A percentile compares a stretch with the other conserved stretches of the same genome.
Conservation (phyloP, 495 filamentous ascomycete species). For the Xylaria curta region DNA sequence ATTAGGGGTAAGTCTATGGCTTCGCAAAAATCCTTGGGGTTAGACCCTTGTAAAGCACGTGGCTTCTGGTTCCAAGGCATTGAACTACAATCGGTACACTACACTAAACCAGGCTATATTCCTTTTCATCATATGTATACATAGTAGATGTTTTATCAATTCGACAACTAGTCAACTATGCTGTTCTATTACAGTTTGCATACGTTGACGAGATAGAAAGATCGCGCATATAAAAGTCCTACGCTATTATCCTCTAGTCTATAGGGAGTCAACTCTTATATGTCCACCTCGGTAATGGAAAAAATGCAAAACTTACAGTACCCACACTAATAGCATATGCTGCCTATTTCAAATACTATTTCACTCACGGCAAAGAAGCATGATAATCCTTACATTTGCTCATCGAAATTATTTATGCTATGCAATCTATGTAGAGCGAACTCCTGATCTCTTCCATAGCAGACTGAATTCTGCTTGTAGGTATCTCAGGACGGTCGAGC, state of each 20-base stretch:
- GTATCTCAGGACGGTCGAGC: neutral
- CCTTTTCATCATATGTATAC: neutral
- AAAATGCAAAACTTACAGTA: neutral
- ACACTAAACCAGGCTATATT: neutral
- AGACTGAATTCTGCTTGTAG: neutral
- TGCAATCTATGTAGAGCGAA: neutral
- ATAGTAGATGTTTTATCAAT: neutral
- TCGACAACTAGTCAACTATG: neutral
- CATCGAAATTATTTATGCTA: neutral
- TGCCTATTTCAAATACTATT: neutral
- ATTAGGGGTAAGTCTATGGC: neutral
- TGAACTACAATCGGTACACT: neutral
- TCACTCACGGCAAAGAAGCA: neutral
- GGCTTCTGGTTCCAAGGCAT: slow-evolving; percentile 13
- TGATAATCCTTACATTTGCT: neutral
- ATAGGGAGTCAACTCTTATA: neutral
- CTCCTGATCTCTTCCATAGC: neutral
- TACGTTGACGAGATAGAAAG: neutral
- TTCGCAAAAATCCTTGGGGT: neutral
- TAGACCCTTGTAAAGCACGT: slow-evolving; percentile 25
- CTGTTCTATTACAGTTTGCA: neutral
- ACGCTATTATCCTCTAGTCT: neutral
- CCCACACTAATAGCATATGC: neutral
- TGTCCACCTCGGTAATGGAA: neutral
- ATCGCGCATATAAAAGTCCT: neutral